Conservation (phyloP, 108 stramenopile species). For the Schizochytrium sp. region DNA sequence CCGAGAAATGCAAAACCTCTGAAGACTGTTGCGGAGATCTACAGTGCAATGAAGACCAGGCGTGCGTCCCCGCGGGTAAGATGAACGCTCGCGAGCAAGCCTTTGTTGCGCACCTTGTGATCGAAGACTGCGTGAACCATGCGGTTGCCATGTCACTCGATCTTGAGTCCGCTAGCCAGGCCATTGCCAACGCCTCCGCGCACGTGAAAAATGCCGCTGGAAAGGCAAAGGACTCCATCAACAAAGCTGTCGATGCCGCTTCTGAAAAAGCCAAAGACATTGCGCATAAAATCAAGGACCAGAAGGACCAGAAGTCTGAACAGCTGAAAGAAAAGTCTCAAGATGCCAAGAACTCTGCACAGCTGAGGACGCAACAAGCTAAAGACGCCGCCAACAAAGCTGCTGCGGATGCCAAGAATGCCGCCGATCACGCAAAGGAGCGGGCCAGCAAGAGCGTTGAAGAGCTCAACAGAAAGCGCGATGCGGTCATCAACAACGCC, state of each 20-base stretch:
- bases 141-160: conserved; percentile 54
- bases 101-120: conserved; percentile 46
- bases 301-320: conserved; percentile 16
- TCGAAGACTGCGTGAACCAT: conserved; percentile 5
- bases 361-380: background rate
- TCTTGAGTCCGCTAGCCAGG: conserved; percentile 32
- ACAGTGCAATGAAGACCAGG: background rate
- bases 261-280: conserved; percentile 26
- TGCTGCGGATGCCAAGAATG: background rate
- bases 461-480: conserved; percentile 49
- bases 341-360: background rate
- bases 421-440: conserved; percentile 43
- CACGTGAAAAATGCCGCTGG: conserved; percentile 28
- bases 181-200: conserved; percentile 39
- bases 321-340: background rate
- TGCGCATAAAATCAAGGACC: conserved; percentile 12
- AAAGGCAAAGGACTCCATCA: conserved; percentile 39
- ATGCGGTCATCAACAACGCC: background rate
- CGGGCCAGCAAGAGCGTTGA: conserved; percentile 37
- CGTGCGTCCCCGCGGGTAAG: background rate
- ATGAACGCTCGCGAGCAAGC: conserved; percentile 38
- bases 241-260: conserved; percentile 16
- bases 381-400: background rate
- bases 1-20: background rate
- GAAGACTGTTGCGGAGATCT: conserved; percentile 33